Evolutionary conservation across 805 yeast species (phyloP), one percentile per base, ranked within the genome.

Genomic region (Sugiyamaella lignohabitans): DNA sequence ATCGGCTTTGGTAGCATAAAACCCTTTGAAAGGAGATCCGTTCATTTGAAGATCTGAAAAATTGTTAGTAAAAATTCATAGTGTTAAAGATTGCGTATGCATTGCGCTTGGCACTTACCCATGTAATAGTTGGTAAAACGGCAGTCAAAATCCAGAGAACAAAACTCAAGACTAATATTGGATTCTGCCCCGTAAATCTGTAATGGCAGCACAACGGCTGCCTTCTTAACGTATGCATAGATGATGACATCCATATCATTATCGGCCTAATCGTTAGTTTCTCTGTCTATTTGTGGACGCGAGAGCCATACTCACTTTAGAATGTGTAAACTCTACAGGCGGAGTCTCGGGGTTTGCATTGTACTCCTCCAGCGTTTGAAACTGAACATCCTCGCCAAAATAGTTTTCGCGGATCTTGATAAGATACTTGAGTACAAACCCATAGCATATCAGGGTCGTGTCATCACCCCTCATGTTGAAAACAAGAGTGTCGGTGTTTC

Each of bases 51-150:
- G 61, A 59, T 91, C 68, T 56, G 37, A 14, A 18, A 6, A 17
- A n/a, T 6, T 8, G 40, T 45, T 42, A 47, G 53, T 35, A 29
- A 16, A 40, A n/a, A n/a, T n/a, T n/a, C n/a, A n/a, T n/a, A n/a
- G n/a, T n/a, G n/a, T n/a, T n/a, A n/a, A n/a, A n/a, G n/a, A n/a
- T n/a, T n/a, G n/a, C n/a, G n/a, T n/a, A n/a, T n/a, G n/a, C n/a
- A n/a, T n/a, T n/a, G n/a, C n/a, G n/a, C n/a, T n/a, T n/a, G n/a
- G n/a, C n/a, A 34, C 57, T 22, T 52, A 55, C 59, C 96, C 96
- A 93, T 89, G 59, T 91, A 93, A 63, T 84, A 93, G 56, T 87
- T 85, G 16, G 91, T 83, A 64, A 87, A 84, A 46, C 98, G 70
- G n/a, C 87, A 70, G 60, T 88, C 97, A 22, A 86, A 75, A 51